A percentile compares a stretch with the other conserved stretches of the same genome.
phyloP scores from a whole-genome alignment of 2,329 filamentous ascomycete species.

The Colletotrichum endophyticum region DNA sequence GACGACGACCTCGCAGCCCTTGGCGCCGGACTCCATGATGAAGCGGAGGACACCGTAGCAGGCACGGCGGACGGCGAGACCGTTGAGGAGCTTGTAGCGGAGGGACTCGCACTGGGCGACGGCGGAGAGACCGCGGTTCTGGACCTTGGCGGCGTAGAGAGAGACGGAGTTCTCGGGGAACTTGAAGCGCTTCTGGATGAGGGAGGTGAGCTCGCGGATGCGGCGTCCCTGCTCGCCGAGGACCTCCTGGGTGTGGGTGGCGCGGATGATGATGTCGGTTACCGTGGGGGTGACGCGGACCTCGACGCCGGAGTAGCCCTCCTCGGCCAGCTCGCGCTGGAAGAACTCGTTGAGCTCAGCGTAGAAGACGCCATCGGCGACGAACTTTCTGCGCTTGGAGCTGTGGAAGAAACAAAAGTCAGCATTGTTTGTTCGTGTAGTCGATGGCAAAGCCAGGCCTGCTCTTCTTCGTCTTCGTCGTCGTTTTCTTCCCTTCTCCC shows the following conservation, averaged over 20 bases:
- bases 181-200: conserved; percentile 99
- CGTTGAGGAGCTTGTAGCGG: conserved; percentile 99
- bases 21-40: conserved; percentile 99
- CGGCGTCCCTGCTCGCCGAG: conserved; percentile 99
- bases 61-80: conserved; percentile 95
- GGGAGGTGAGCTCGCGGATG: conserved; percentile 99
- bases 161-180: conserved; percentile 99
- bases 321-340: conserved; percentile 99
- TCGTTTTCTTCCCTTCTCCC: background rate
- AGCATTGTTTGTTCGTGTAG: background rate
- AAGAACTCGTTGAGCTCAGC: conserved; percentile 99
- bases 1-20: conserved; percentile 99
- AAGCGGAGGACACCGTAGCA: conserved; percentile 99
- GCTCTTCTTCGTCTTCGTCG: background rate
- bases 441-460: background rate
- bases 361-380: conserved; percentile 99
- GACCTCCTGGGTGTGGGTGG: conserved; percentile 99
- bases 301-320: conserved; percentile 99
- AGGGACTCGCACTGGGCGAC: conserved; percentile 99
- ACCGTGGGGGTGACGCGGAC: conserved; percentile 99
- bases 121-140: conserved; percentile 99
- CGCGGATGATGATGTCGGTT: conserved; percentile 99
- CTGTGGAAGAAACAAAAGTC: conserved; percentile 46
- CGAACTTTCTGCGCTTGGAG: conserved; percentile 94
- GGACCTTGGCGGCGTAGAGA: conserved; percentile 99